phyloP scores from a whole-genome alignment of 108 stramenopile species.

The Skeletonema costatum region DNA sequence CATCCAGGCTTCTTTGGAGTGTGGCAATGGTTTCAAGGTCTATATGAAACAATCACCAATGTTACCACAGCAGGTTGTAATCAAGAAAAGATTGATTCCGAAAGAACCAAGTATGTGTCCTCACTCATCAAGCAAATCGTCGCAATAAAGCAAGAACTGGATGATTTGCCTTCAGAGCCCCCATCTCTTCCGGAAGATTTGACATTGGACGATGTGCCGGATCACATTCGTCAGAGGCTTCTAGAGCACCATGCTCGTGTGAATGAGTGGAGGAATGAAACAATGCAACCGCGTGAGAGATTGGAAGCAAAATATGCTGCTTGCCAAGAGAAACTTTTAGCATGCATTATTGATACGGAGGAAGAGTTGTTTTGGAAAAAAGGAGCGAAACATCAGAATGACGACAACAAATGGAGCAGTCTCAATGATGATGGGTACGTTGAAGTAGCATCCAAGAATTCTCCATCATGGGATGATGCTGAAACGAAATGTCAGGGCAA shows the following conservation, averaged over 20 bases:
- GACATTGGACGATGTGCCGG: background rate
- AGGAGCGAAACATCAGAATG: background rate
- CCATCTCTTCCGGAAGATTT: slow-evolving; percentile 15
- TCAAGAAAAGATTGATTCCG: background rate
- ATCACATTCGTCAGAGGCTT: background rate
- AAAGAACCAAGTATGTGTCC: slow-evolving; percentile 3
- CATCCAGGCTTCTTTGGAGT: slow-evolving; percentile 1
- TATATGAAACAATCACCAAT: slow-evolving; percentile 14
- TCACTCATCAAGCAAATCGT: slow-evolving; percentile 18
- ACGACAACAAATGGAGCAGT: background rate
- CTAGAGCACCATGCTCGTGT: slow-evolving; percentile 5
- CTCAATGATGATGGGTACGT: slow-evolving; percentile 31
- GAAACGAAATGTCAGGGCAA: background rate
- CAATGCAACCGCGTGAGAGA: background rate
- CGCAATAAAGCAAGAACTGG: slow-evolving; percentile 5
- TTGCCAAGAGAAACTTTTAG: slow-evolving; percentile 17
- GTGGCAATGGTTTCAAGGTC: slow-evolving; percentile 5
- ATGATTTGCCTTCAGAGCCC: slow-evolving; percentile 18
- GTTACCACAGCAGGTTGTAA: background rate
- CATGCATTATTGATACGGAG: slow-evolving; percentile 28
- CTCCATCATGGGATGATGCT: background rate
- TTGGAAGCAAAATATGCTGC: slow-evolving; percentile 6
- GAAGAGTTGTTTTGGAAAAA: slow-evolving; percentile 24
- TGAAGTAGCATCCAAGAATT: slow-evolving; percentile 1
- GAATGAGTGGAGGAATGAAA: slow-evolving; percentile 13